Evolutionary conservation across 2,329 filamentous ascomycete genomes (phyloP), one percentile per base, ranked within the genome.

Genomic region (Aspergillus quadricinctus): DNA sequence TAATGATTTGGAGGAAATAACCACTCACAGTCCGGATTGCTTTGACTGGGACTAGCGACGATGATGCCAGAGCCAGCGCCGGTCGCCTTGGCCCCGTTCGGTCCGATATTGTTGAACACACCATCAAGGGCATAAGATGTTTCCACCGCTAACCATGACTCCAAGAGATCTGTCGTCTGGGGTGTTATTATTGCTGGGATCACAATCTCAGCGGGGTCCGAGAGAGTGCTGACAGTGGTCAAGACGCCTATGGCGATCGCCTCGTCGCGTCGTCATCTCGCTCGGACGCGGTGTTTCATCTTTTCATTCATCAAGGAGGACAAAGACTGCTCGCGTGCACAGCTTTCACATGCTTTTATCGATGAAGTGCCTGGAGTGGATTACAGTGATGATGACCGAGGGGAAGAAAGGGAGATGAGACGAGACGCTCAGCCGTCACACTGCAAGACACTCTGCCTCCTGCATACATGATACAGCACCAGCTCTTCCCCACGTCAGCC

Each of bases 11-110:
- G 21, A 21, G 21, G n/a, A 45, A 10, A 69, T 21, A 3, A 23
- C 9, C 19, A 45, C 77, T 68, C 64, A 83, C 81, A 86, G 62
- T 84, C 72, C 0, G 83, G 83, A 62, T 81, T 71, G 5, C 29
- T 69, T 46, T 75, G 82, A 14, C 80, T 82, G n/a, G 83, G 83
- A 59, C 81, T 83, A 1, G 83, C 83, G 54, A 85, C 70, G 9
- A 85, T 77, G 55, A 81, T 75, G 29, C 83, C 82, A 2, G 79
- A 70, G 46, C 67, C 71, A 19, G 80, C 81, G 31, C 81, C 81
- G 23, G 71, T 60, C 7, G 76, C 81, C 54, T 77, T 74, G 5
- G 73, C 73, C 19, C 82, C 82, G 66, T 78, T 69, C 2, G 81
- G 66, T 6, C 83, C 83, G 55, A 84, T 82, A 63, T 85, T 86